phyloP scores from a whole-genome alignment of 805 yeast species.

The Pichia phayaonensis region DNA sequence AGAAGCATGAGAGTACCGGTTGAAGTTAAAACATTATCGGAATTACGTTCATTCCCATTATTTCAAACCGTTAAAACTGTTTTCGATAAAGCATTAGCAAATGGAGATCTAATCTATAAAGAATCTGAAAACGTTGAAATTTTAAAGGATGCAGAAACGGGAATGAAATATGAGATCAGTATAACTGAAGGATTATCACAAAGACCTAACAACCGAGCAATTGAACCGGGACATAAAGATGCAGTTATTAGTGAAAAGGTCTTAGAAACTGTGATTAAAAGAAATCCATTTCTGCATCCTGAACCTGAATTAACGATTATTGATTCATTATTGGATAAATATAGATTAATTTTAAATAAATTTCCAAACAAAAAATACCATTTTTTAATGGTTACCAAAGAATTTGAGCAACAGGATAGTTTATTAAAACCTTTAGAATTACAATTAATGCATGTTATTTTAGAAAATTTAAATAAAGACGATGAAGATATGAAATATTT shows the following conservation, averaged over 20 bases:
- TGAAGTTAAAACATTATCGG: slow-evolving; percentile 15
- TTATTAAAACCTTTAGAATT: slow-evolving; percentile 71
- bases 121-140: slow-evolving; percentile 16
- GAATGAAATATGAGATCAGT: slow-evolving; percentile 26
- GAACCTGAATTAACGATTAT: slow-evolving; percentile 67
- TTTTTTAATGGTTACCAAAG: slow-evolving; percentile 68
- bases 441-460: slow-evolving; percentile 45
- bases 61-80: slow-evolving; percentile 10
- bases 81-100: slow-evolving; percentile 20
- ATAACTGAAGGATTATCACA: slow-evolving; percentile 27
- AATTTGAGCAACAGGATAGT: slow-evolving; percentile 62
- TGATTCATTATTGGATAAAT: slow-evolving; percentile 42
- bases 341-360: slow-evolving; percentile 72
- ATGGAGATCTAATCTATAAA: slow-evolving; percentile 21
- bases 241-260: slow-evolving; percentile 32
- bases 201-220: slow-evolving; percentile 31
- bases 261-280: slow-evolving; percentile 26
- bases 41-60: slow-evolving; percentile 17
- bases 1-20: not conserved
- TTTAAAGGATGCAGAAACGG: slow-evolving; percentile 16
- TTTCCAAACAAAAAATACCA: slow-evolving; percentile 80
- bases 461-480: slow-evolving; percentile 40
- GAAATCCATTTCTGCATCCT: slow-evolving; percentile 74
- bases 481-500: slow-evolving; percentile 38
- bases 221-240: slow-evolving; percentile 21